Conservation (phyloP, 108 stramenopile species). For the Nannochloropsis gaditana region DNA sequence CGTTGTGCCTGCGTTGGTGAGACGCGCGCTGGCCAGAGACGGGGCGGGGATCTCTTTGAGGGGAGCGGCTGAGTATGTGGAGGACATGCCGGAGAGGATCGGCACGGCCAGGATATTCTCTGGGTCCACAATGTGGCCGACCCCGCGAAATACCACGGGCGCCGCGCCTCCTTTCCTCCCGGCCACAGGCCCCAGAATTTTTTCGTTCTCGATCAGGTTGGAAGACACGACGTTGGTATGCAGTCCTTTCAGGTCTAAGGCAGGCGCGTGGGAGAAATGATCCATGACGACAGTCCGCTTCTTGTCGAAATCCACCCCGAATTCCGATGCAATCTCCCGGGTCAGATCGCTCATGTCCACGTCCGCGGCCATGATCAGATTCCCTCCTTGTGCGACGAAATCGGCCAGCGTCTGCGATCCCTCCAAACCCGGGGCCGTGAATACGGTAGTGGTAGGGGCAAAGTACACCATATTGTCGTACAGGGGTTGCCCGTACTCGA, state of each 20-base stretch:
- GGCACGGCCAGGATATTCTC: constrained; percentile 29
- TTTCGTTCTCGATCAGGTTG: background rate
- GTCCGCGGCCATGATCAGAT: constrained; percentile 23
- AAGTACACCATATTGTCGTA: constrained; percentile 34
- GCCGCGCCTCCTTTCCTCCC: background rate
- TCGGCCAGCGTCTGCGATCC: background rate
- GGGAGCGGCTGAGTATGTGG: constrained; percentile 27
- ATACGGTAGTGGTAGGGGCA: constrained; percentile 22
- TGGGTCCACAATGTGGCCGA: constrained; percentile 24
- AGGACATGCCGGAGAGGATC: constrained; percentile 24
- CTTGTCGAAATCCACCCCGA: constrained; percentile 33
- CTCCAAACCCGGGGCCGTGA: constrained; percentile 12
- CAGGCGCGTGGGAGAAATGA: background rate
- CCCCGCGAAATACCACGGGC: constrained; percentile 28
- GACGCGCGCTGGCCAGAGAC: background rate
- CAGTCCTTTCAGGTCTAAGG: background rate
- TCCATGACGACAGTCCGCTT: constrained; percentile 30
- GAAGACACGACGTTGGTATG: background rate
- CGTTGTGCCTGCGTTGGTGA: constrained; percentile 21
- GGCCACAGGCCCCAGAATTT: constrained; percentile 12
- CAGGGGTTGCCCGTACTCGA: constrained; percentile 22
- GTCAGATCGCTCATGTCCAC: constrained; percentile 1
- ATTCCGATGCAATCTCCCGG: constrained; percentile 21
- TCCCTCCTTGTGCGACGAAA: constrained; percentile 26
- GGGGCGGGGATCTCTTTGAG: constrained; percentile 13